These are phyloP conservation scores for Phialemonium atrogriseum DNA, from an alignment of 2,329 filamentous ascomycete genomes.

Conservation along the genomic window DNA sequence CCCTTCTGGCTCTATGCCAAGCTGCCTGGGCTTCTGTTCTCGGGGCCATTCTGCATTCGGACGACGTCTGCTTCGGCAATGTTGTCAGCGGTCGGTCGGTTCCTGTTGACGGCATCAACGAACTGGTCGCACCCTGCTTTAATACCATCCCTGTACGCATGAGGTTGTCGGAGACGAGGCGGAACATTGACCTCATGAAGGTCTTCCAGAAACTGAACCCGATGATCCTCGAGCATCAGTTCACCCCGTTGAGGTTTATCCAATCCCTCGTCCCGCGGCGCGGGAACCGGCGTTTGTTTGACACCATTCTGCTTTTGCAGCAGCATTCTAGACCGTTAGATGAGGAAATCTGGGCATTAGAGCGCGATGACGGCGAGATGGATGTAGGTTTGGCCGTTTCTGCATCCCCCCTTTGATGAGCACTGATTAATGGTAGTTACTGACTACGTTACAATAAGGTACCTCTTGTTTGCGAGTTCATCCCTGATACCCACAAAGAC, in stretches of 20 bases:
- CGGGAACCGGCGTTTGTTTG: slow-evolving; percentile 54
- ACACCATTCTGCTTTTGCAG: slow-evolving; percentile 74
- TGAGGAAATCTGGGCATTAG: slow-evolving; percentile 43
- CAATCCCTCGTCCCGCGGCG: slow-evolving; percentile 40
- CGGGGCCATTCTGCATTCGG: slow-evolving; percentile 40
- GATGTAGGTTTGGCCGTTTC: slow-evolving; percentile 51
- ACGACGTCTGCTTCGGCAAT: slow-evolving; percentile 80
- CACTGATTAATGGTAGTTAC: slow-evolving; percentile 10
- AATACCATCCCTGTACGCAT: slow-evolving; percentile 74
- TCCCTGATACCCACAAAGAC: slow-evolving; percentile 45
- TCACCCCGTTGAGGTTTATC: slow-evolving; percentile 65
- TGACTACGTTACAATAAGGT: slow-evolving; percentile 38
- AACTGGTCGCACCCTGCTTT: slow-evolving; percentile 82
- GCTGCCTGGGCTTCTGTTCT: slow-evolving; percentile 64
- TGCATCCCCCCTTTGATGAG: not conserved
- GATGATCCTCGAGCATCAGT: slow-evolving; percentile 58
- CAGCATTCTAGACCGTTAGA: slow-evolving; percentile 51
- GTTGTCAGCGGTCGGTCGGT: slow-evolving; percentile 72
- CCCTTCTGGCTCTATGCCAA: slow-evolving; percentile 62
- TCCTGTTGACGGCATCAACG: slow-evolving; percentile 55
- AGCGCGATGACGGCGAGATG: slow-evolving; percentile 55
- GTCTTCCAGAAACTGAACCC: slow-evolving; percentile 54
- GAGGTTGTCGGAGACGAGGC: slow-evolving; percentile 35
- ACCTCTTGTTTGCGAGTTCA: slow-evolving; percentile 68
- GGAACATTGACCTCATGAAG: slow-evolving; percentile 50